Evolutionary conservation across 768 basidiomycete species (phyloP).

Genomic region (Podaxis mareebaensis): DNA sequence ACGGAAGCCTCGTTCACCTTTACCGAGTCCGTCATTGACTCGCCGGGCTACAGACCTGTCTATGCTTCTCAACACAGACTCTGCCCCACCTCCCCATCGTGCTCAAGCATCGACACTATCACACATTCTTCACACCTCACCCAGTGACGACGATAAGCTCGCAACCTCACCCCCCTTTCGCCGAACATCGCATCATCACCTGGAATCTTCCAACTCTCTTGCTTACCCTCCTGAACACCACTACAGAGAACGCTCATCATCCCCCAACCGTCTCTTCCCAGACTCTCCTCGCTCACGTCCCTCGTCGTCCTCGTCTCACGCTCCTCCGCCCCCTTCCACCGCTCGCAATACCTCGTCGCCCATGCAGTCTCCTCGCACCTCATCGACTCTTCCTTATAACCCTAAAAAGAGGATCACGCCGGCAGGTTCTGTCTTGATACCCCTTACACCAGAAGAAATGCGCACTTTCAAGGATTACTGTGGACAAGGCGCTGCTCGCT

Average conservation of each 20-base stretch:
- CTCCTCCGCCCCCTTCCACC: conserved; percentile 34
- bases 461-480: conserved; percentile 57
- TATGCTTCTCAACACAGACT: conserved; percentile 68
- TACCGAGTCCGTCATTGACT: conserved; percentile 47
- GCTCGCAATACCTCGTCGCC: conserved; percentile 11
- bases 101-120: conserved; percentile 43
- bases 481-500: conserved; percentile 54
- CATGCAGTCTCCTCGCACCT: conserved; percentile 19
- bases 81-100: conserved; percentile 24
- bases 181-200: conserved; percentile 21
- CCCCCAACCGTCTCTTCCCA: conserved; percentile 16
- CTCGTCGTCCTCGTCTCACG: conserved; percentile 27
- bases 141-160: conserved; percentile 33
- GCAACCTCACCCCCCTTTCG: conserved; percentile 31
- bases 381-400: conserved; percentile 57
- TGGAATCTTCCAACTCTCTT: conserved; percentile 21
- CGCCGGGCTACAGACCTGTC: conserved; percentile 78
- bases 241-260: conserved; percentile 8
- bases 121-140: conserved; percentile 36
- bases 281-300: conserved; percentile 32
- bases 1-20: conserved; percentile 34
- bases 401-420: conserved; percentile 64
- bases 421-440: conserved; percentile 60
- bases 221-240: conserved; percentile 9
- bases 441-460: conserved; percentile 64